Base-by-base conservation (phyloP, 129 eudicot species). In the Pseudognaphalium luteoalbum region DNA sequence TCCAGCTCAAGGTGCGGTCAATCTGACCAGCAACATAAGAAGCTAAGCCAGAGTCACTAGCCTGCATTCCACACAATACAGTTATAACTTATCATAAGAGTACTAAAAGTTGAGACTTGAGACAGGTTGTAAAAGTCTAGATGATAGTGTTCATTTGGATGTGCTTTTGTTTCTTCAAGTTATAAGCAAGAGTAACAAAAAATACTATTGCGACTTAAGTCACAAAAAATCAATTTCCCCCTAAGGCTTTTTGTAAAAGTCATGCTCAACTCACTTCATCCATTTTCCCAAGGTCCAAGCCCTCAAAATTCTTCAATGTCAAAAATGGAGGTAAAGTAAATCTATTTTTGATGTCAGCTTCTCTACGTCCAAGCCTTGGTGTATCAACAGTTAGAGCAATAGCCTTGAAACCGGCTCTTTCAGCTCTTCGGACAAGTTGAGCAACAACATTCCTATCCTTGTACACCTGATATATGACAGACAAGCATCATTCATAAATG, bases 1-100 rank as follows among this genome's bases (percentile, higher is more conserved):
- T 85, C 98, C 98, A 94, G 89, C 96, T 94, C 87, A 94, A 71
- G 22, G 98, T 80, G 52, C 97, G 97, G 80, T 94, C 98, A 84
- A 94, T 86, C 72, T 94, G 98, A 79, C 96, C 97, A 56, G 96
- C 96, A 58, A 91, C 98, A 73, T 91, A 94, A 39, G 96, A 85
- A 77, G 97, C 90, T 71, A 94, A 87, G 17, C 97, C 98, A 42
- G 98, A 94, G 87, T 94, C 98, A 71, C 72, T 68, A 69, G 96
- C 89, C 97, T 94, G 83, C 81, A 85, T 71, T 70, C 70, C 51
- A 62, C 68, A 58, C 22, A 41, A 61, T 5, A 72, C 20, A 30
- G 12, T 76, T 72, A 68, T 44, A 74, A 4, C n/a, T 47, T 17
- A 66, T 11, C 51, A 20, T 66, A 8, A 34, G 21, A 16, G 25